phyloP scores from a whole-genome alignment of 768 basidiomycete species.

The Auriscalpium orientale region DNA sequence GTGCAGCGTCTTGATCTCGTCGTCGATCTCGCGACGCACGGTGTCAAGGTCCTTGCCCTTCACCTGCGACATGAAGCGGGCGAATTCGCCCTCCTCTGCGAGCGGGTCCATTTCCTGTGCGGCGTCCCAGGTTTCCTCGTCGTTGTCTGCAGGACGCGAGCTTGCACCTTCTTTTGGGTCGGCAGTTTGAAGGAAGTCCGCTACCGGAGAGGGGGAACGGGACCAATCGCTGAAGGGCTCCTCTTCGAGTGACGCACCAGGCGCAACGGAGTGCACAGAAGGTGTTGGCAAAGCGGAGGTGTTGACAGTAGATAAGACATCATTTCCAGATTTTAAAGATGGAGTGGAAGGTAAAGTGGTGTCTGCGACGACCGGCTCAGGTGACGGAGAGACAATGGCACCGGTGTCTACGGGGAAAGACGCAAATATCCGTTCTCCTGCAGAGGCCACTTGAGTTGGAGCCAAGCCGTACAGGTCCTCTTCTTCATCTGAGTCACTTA shows the following conservation, averaged over 20 bases:
- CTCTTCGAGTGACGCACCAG: slow-evolving; percentile 15
- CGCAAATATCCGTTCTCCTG: too few species aligned
- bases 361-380: too few species aligned
- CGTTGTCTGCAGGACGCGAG: slow-evolving; percentile 13
- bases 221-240: slow-evolving; percentile 29
- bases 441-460: too few species aligned
- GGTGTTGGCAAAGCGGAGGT: neutral
- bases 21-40: slow-evolving; percentile 83
- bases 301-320: neutral
- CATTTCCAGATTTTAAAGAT: too few species aligned
- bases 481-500: neutral
- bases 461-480: too few species aligned
- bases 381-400: too few species aligned
- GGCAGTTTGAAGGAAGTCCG: slow-evolving; percentile 6
- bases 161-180: slow-evolving; percentile 9
- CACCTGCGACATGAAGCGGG: slow-evolving; percentile 85
- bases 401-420: too few species aligned
- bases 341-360: too few species aligned
- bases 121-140: slow-evolving; percentile 62
- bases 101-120: slow-evolving; percentile 79
- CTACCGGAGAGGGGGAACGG: slow-evolving; percentile 28
- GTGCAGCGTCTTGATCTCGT: slow-evolving; percentile 78
- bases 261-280: neutral
- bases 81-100: slow-evolving; percentile 83
- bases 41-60: slow-evolving; percentile 78